Base-by-base conservation (phyloP, 108 stramenopile genomes). In the Mediolabrus comicus region DNA sequence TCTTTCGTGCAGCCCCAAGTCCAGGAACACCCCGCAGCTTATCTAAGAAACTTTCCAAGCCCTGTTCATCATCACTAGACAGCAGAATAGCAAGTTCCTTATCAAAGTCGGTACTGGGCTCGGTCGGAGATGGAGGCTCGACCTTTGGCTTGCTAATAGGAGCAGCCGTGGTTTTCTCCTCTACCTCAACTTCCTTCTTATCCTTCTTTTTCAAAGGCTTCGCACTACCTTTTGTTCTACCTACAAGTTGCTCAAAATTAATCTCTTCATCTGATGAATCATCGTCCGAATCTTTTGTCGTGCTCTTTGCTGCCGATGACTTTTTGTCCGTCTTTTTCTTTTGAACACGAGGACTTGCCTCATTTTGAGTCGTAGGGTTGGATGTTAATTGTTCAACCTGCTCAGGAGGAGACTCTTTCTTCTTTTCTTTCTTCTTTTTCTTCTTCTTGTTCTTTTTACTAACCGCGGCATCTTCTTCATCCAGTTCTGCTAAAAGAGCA, bases 11-110 rank as follows among this genome's bases (percentile, higher is more conserved):
- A 12, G 80, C 88, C n/a, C 86, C 87, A 41, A 81, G 66, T 29
- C 95, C 95, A 35, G 95, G 92, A 16, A 96, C 83, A 33, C 95
- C 95, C 70, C 89, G 89, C 22, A 94, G 61, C 36, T 79, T 77
- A 29, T 77, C 71, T 28, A 96, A 71, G 53, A 96, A 73, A 11
- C 32, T 62, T 71, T 94, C 91, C 14, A 96, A 81, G 30, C 87
- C 92, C n/a, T 83, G 74, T 41, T 83, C 67, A 72, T 96, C 87
- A 7, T 73, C 60, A 14, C 73, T 70, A 8, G 80, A 81, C 25
- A 94, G 67, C 53, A 87, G 71, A 8, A 83, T 64, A 17, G 81
- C 65, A 32, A 92, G 59, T 38, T 82, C 62, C 24, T 56, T 68
- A 35, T 79, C 78, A 36, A 79, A 72, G 6, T 72, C 75, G 32